Conservation (phyloP, 495 filamentous ascomycete genomes). For the Podospora comata region DNA sequence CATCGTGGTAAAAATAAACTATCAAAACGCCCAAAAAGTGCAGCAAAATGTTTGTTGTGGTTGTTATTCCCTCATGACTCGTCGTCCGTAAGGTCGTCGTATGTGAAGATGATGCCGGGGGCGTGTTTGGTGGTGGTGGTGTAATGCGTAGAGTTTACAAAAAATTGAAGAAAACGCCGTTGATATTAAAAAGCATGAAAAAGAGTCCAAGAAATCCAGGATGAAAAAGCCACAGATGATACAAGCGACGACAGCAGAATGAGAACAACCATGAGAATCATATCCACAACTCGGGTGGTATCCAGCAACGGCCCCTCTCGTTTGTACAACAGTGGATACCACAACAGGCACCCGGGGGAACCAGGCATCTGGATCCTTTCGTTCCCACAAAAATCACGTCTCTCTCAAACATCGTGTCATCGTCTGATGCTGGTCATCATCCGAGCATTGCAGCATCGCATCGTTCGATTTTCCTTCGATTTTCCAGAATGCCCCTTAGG, state of each 20-base stretch:
- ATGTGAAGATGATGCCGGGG: background rate
- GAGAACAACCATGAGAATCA: background rate
- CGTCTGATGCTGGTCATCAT: background rate
- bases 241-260: background rate
- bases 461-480: background rate
- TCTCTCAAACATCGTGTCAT: background rate
- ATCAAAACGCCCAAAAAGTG: background rate
- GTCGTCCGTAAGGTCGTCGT: conserved; percentile 1
- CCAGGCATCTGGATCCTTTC: background rate
- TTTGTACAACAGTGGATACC: background rate
- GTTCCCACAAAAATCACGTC: background rate
- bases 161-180: background rate
- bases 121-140: background rate
- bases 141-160: background rate
- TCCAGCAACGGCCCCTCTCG: background rate
- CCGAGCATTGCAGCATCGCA: background rate
- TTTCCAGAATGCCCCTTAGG: background rate
- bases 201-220: background rate
- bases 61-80: background rate
- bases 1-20: background rate
- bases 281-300: background rate
- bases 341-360: background rate
- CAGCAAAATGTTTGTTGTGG: background rate
- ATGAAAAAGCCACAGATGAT: background rate
- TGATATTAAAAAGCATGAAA: background rate